Base-by-base conservation (phyloP, 768 basidiomycete species). In the Hydnum rufescens region DNA sequence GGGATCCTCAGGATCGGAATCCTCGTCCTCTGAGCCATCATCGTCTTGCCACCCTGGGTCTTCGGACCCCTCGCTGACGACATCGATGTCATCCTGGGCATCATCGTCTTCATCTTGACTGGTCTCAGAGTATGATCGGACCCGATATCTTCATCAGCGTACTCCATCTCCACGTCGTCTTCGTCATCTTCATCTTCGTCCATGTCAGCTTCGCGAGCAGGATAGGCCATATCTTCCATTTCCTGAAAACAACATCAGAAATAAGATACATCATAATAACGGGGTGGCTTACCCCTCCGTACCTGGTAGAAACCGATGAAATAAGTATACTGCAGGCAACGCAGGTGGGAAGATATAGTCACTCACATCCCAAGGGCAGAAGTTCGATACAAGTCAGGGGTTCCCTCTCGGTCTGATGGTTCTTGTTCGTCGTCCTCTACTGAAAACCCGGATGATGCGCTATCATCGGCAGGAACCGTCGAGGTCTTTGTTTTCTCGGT, bases 321-420 rank as follows among this genome's bases (percentile, higher is more conserved):
- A n/a, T n/a, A n/a, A n/a, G n/a, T n/a, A n/a, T n/a, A n/a, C n/a
- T n/a, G n/a, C n/a, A n/a, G n/a, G n/a, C n/a, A n/a, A n/a, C n/a
- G n/a, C n/a, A n/a, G n/a, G 2, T 29, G 8, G 48, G 34, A 47
- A 22, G 34, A n/a, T 26, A 29, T 3, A n/a, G 25, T 44, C 8
- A 70, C 78, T 58, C 60, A 80, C 90, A 97, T 90, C 56, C 92
- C 95, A 32, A 99, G 73, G 5, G 95, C 86, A 1, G 95, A 97
- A 64, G 89, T 90, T 43, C 92, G 81, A 66, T 97, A 97, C 19
- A 97, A 68, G 65, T 97, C 89, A 3, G 88, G 87, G 1, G 88
- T 87, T 62, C 85, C 83, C 62, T 85, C 83, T 5, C 82, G 74
- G 46, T 67, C 62, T 44, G 57, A 52, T 51, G 55, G 59, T 5